Conservation (phyloP, 345 rosid genomes). For the Gossypium australe region DNA sequence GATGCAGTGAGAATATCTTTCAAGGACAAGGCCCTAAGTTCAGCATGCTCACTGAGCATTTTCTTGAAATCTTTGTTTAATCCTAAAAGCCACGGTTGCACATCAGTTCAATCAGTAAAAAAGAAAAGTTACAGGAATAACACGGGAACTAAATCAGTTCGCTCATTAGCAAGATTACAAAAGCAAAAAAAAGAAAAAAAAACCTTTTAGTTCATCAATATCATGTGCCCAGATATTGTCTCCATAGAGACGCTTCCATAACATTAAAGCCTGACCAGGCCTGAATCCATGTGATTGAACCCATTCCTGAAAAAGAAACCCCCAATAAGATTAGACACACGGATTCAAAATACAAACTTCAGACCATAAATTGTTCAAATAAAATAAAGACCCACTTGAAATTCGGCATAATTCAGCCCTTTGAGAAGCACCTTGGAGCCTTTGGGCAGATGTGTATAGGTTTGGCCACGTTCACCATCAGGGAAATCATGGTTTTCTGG, state of each 20-base stretch:
- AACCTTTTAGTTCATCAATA: constrained; percentile 69
- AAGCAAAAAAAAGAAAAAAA: background rate
- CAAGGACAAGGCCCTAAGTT: constrained; percentile 58
- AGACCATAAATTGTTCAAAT: background rate
- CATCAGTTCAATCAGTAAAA: background rate
- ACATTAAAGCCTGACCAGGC: constrained; percentile 91
- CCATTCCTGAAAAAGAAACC: constrained; percentile 55
- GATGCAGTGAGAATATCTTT: constrained; percentile 63
- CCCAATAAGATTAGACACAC: background rate
- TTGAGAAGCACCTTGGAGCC: constrained; percentile 52
- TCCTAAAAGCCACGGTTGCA: constrained; percentile 31
- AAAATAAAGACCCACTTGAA: constrained; percentile 42
- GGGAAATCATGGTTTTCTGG: constrained; percentile 10
- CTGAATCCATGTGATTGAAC: constrained; percentile 77
- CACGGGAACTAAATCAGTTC: background rate
- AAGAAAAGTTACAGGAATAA: background rate
- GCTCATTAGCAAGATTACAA: background rate
- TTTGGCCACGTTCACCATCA: constrained; percentile 15
- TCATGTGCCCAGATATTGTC: constrained; percentile 61
- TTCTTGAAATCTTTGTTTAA: constrained; percentile 82
- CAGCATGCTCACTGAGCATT: constrained; percentile 60
- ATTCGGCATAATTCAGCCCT: constrained; percentile 62
- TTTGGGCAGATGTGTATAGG: constrained; percentile 16
- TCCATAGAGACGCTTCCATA: constrained; percentile 89
- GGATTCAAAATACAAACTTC: background rate